Percentiles rank a stretch among this genome's conserved stretches.
These are phyloP conservation scores for Calonectria pseudoreteaudii DNA, from an alignment of 2,329 filamentous ascomycete genomes.

Conservation along the genomic window DNA sequence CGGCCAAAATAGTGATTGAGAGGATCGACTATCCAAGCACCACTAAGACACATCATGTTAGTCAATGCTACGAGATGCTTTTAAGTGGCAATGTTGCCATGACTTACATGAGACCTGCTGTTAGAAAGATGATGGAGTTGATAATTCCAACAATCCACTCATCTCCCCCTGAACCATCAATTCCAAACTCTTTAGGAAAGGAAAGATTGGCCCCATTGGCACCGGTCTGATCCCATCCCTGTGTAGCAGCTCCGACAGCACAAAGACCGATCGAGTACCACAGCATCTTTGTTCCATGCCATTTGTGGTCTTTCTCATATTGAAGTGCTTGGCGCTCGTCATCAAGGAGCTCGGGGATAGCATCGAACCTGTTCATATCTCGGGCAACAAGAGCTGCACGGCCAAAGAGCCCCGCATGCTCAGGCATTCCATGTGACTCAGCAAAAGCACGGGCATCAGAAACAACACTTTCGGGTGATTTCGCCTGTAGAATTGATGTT, in stretches of 20 bases:
- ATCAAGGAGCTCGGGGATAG: conserved; percentile 43
- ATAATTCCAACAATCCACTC: conserved; percentile 54
- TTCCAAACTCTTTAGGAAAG: conserved; percentile 61
- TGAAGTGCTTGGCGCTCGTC: conserved; percentile 50
- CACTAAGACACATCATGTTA: conserved; percentile 20
- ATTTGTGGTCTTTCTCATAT: conserved; percentile 68
- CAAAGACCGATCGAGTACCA: conserved; percentile 63
- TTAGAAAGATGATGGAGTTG: conserved; percentile 51
- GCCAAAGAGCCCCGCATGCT: conserved; percentile 58
- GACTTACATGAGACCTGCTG: conserved; percentile 69
- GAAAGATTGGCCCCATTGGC: conserved; percentile 71
- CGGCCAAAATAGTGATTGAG: conserved; percentile 74
- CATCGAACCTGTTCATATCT: conserved; percentile 41
- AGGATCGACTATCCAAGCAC: conserved; percentile 59
- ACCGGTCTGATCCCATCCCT: conserved; percentile 75
- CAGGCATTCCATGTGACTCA: conserved; percentile 58
- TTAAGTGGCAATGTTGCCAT: not conserved
- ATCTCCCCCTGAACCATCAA: conserved; percentile 53
- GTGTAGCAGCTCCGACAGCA: conserved; percentile 67
- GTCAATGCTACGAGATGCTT: not conserved
- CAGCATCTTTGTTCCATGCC: conserved; percentile 61
- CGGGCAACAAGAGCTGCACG: conserved; percentile 53
- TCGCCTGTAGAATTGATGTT: conserved; percentile 25
- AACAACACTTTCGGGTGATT: conserved; percentile 39
- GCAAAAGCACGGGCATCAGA: conserved; percentile 64